Evolutionary conservation across 768 basidiomycete genomes (phyloP).

Genomic region (Russula ochroleuca): DNA sequence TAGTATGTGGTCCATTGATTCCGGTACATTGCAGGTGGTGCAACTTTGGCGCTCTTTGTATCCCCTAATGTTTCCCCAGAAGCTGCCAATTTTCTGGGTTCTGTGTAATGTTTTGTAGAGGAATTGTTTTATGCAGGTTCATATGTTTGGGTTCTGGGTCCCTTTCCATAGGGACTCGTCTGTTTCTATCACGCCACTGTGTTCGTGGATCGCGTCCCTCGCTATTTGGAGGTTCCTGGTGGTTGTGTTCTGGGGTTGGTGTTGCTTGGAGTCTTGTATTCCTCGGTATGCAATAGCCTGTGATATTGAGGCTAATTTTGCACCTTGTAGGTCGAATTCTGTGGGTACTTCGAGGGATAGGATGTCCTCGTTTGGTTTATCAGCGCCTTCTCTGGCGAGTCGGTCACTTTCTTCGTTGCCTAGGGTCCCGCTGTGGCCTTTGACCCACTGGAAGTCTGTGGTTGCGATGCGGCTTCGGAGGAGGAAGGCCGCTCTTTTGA

Average conservation of each 20-base stretch:
- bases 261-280: background rate
- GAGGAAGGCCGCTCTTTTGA: background rate
- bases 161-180: background rate
- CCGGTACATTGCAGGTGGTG: background rate
- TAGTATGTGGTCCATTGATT: slow-evolving; percentile 30
- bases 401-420: slow-evolving; percentile 24
- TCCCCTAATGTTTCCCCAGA: background rate
- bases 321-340: background rate
- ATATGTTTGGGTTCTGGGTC: accelerated
- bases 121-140: background rate
- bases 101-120: background rate
- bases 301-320: background rate
- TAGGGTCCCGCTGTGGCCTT: slow-evolving; percentile 16
- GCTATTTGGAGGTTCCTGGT: background rate
- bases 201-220: background rate
- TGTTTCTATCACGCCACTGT: background rate
- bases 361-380: accelerated
- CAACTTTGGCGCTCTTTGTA: background rate
- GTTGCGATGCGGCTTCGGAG: background rate
- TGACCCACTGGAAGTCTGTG: slow-evolving; percentile 21
- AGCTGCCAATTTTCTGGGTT: background rate
- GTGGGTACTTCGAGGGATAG: background rate
- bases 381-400: background rate
- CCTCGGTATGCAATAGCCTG: background rate
- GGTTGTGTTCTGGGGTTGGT: background rate